These are phyloP conservation scores for Mucor ambiguus DNA, from an alignment of 371 early-diverging fungal species.

Conservation along the genomic window DNA sequence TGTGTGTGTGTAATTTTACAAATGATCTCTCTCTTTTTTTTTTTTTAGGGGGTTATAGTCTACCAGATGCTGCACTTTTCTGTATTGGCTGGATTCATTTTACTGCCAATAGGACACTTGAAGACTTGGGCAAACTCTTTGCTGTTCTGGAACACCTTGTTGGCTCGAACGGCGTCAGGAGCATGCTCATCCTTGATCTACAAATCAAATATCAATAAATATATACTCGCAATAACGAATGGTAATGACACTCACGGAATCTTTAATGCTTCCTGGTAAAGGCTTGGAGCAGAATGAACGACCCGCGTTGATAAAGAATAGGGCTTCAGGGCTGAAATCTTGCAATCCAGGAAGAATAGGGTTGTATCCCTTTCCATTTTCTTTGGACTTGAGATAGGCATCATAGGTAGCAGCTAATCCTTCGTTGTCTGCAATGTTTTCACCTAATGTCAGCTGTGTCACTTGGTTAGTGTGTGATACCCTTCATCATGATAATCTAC, in stretches of 20 bases:
- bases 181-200: slow-evolving; percentile 51
- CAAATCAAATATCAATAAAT: background rate
- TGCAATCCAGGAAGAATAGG: slow-evolving; percentile 28
- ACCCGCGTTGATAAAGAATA: slow-evolving; percentile 51
- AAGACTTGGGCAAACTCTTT: slow-evolving; percentile 59
- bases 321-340: slow-evolving; percentile 36
- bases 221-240: background rate
- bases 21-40: background rate
- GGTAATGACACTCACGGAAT: slow-evolving; percentile 22
- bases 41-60: background rate
- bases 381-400: slow-evolving; percentile 40
- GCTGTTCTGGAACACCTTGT: slow-evolving; percentile 56
- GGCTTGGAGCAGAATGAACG: slow-evolving; percentile 44
- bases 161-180: slow-evolving; percentile 53
- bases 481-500: background rate
- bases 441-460: slow-evolving; percentile 57
- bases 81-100: slow-evolving; percentile 46
- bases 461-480: background rate
- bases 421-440: slow-evolving; percentile 81
- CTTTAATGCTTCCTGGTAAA: slow-evolving; percentile 25
- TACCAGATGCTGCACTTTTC: slow-evolving; percentile 50
- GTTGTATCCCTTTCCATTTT: slow-evolving; percentile 31
- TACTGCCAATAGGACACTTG: slow-evolving; percentile 46
- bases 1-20: background rate
- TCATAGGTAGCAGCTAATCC: slow-evolving; percentile 53